A percentile compares a stretch with the other conserved stretches of the same genome.
phyloP scores from a whole-genome alignment of 306 rosid species.

The Vigna trinervia region DNA sequence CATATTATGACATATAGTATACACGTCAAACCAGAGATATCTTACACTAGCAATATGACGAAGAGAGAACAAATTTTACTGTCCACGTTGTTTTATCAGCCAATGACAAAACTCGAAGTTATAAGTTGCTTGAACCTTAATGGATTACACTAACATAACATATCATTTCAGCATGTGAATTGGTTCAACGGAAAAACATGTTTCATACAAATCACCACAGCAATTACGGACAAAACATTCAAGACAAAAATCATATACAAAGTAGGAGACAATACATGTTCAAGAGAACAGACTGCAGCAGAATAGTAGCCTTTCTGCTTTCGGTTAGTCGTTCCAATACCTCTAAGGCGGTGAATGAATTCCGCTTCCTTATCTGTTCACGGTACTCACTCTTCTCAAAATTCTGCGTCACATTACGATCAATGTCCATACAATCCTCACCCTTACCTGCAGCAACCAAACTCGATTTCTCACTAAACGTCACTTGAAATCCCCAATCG shows the following conservation, averaged over 20 bases:
- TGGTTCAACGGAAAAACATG: conserved; percentile 7
- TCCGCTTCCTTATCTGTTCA: conserved; percentile 59
- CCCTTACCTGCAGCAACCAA: conserved; percentile 30
- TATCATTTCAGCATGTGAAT: conserved; percentile 17
- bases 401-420: conserved; percentile 46
- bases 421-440: conserved; percentile 50
- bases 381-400: conserved; percentile 46
- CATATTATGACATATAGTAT: not conserved
- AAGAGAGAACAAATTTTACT: not conserved
- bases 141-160: conserved; percentile 13
- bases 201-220: conserved; percentile 13
- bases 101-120: not conserved
- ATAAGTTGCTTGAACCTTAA: not conserved
- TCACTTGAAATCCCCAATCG: conserved; percentile 67
- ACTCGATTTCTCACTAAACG: conserved; percentile 48
- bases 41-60: not conserved
- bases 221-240: conserved; percentile 26
- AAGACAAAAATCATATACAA: conserved; percentile 30
- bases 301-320: conserved; percentile 66
- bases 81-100: conserved; percentile 3
- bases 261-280: conserved; percentile 62
- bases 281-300: conserved; percentile 72
- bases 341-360: conserved; percentile 66
- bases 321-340: conserved; percentile 68
- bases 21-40: not conserved